These are phyloP conservation scores for Fusarium nurragi DNA, from an alignment of 2,329 filamentous ascomycete species.

Conservation along the genomic window DNA sequence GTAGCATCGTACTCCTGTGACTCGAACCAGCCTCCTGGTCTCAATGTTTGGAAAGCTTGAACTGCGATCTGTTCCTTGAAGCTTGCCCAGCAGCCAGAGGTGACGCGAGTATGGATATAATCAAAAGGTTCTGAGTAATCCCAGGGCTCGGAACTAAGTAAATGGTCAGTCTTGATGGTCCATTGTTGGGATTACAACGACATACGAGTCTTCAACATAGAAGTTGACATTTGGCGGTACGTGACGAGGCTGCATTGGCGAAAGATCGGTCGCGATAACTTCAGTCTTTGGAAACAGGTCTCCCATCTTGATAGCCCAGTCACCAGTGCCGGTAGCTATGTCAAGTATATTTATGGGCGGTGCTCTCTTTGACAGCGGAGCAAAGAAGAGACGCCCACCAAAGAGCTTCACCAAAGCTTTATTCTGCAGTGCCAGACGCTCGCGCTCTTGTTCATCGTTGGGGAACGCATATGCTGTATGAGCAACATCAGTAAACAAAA, in stretches of 20 bases:
- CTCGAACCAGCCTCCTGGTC: slow-evolving; percentile 65
- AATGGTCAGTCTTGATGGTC: neutral
- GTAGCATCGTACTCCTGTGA: slow-evolving; percentile 58
- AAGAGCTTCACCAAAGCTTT: slow-evolving; percentile 52
- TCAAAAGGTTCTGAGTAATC: slow-evolving; percentile 64
- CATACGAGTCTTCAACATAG: slow-evolving; percentile 71
- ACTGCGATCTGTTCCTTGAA: slow-evolving; percentile 61
- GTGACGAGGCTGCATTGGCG: slow-evolving; percentile 70
- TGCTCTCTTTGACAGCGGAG: slow-evolving; percentile 50
- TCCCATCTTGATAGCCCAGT: slow-evolving; percentile 75
- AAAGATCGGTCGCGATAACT: slow-evolving; percentile 72
- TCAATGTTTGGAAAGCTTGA: slow-evolving; percentile 60
- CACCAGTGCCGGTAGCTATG: slow-evolving; percentile 58
- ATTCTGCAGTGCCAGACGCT: slow-evolving; percentile 54
- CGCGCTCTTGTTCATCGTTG: slow-evolving; percentile 55
- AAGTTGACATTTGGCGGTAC: slow-evolving; percentile 80
- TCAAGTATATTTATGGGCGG: slow-evolving; percentile 54
- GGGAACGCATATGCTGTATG: slow-evolving; percentile 57
- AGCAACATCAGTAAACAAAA: slow-evolving; percentile 2
- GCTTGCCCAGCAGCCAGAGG: slow-evolving; percentile 60
- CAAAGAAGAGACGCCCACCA: slow-evolving; percentile 54
- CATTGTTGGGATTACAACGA: neutral
- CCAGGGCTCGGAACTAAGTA: slow-evolving; percentile 59
- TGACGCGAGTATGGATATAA: slow-evolving; percentile 63
- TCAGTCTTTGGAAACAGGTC: slow-evolving; percentile 67